These are phyloP conservation scores for Aspergillus sclerotioniger DNA, from an alignment of 495 filamentous ascomycete species.

Conservation along the genomic window DNA sequence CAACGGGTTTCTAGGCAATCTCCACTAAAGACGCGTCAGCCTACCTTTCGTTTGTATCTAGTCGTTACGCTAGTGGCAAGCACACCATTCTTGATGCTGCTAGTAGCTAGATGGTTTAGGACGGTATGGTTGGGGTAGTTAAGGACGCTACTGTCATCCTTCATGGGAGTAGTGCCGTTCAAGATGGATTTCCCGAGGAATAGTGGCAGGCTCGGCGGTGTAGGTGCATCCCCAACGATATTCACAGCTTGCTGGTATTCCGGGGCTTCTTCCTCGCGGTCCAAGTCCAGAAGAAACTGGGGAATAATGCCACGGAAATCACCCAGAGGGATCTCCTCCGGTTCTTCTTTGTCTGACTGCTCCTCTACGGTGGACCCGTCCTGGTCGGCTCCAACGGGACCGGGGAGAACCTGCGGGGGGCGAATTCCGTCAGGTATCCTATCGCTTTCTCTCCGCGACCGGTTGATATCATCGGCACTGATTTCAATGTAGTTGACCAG, in stretches of 20 bases:
- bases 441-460: conserved; percentile 36
- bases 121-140: conserved; percentile 97
- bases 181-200: conserved; percentile 94
- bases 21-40: conserved; percentile 9
- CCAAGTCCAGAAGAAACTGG: conserved; percentile 80
- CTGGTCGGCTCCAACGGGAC: conserved; percentile 35
- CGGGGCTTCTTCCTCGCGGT: conserved; percentile 73
- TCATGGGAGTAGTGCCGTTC: conserved; percentile 85
- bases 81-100: conserved; percentile 94
- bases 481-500: conserved; percentile 98
- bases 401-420: conserved; percentile 45
- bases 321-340: conserved; percentile 47
- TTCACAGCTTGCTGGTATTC: conserved; percentile 66
- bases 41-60: conserved; percentile 92
- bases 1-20: conserved; percentile 6
- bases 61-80: conserved; percentile 97
- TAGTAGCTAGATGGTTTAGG: conserved; percentile 95
- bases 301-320: conserved; percentile 65
- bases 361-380: conserved; percentile 40
- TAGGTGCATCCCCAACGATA: conserved; percentile 70
- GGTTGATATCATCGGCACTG: conserved; percentile 64
- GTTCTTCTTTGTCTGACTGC: conserved; percentile 43
- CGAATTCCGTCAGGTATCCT: conserved; percentile 40
- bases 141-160: conserved; percentile 95
- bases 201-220: conserved; percentile 81